Conservation (phyloP, 257 asterid species). For the Schizonepeta tenuifolia region DNA sequence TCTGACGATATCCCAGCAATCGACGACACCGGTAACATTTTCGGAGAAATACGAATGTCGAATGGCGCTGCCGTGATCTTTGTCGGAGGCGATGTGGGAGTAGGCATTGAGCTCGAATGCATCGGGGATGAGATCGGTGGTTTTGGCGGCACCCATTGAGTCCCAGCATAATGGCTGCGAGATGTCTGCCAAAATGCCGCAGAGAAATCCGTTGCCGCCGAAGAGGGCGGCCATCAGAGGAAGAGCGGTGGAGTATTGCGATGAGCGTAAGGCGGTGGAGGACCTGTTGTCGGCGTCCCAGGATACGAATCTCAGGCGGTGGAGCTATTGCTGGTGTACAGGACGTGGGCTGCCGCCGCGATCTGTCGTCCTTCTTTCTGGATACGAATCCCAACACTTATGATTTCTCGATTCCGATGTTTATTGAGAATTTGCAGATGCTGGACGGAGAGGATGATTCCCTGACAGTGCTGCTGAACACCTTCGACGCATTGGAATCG, state of each 20-base stretch:
- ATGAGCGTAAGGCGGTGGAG: slow-evolving; percentile 36
- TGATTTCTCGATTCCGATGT: too few relatives aligned
- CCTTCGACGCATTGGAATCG: too few relatives aligned
- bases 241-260: slow-evolving; percentile 45
- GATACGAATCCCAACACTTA: too few relatives aligned
- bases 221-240: slow-evolving; percentile 82
- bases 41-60: slow-evolving; percentile 73
- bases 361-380: too few relatives aligned
- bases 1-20: slow-evolving; percentile 80
- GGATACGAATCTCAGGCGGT: too few relatives aligned
- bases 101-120: slow-evolving; percentile 53
- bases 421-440: too few relatives aligned
- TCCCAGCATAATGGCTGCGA: slow-evolving; percentile 81
- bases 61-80: slow-evolving; percentile 78
- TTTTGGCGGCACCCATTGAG: too few relatives aligned
- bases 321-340: too few relatives aligned
- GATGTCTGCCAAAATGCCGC: slow-evolving; percentile 75
- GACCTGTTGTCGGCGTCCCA: slow-evolving; percentile 66
- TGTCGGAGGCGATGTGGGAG: slow-evolving; percentile 77
- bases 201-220: slow-evolving; percentile 82
- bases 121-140: slow-evolving; percentile 72
- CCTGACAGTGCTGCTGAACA: too few relatives aligned
- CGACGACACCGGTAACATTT: slow-evolving; percentile 59
- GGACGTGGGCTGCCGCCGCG: too few relatives aligned
- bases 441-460: too few relatives aligned